phyloP scores from a whole-genome alignment of 805 yeast species.

The Diddensiella santjacobensis region DNA sequence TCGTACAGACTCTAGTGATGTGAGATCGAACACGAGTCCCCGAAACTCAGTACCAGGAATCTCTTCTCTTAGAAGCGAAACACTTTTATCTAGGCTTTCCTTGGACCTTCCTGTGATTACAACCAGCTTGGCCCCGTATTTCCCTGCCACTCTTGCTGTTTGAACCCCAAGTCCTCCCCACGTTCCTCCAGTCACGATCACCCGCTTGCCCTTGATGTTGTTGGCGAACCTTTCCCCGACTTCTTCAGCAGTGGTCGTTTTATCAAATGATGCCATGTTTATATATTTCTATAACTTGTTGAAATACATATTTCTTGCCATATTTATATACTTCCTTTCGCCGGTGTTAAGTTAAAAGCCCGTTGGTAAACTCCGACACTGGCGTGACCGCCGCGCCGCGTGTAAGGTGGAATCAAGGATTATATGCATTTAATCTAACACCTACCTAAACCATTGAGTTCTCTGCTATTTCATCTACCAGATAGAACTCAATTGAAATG shows the following conservation, averaged over 20 bases:
- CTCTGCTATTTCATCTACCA: too few species aligned
- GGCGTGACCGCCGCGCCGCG: too few species aligned
- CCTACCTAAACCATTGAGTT: too few species aligned
- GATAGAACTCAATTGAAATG: too few species aligned
- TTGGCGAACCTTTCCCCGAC: slow-evolving; percentile 8
- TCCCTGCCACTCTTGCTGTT: slow-evolving; percentile 14
- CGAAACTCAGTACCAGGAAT: slow-evolving; percentile 8
- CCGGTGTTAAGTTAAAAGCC: too few species aligned
- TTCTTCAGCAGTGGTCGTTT: slow-evolving; percentile 10
- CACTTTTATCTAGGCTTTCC: slow-evolving; percentile 7
- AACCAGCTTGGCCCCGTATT: slow-evolving; percentile 11
- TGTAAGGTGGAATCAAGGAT: too few species aligned
- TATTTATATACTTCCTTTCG: too few species aligned
- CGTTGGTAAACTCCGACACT: too few species aligned
- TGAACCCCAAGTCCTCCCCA: slow-evolving; percentile 19
- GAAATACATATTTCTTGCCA: too few species aligned
- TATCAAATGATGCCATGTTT: not conserved
- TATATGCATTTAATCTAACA: too few species aligned
- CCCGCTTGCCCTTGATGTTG: slow-evolving; percentile 15
- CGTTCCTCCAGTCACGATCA: slow-evolving; percentile 16
- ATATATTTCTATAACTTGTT: too few species aligned
- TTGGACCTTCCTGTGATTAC: slow-evolving; percentile 12
- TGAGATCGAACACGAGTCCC: slow-evolving; percentile 16
- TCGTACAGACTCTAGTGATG: slow-evolving; percentile 4
- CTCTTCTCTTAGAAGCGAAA: slow-evolving; percentile 7